Conservation (phyloP, 1,284 basidiomycete species). For the Ganoderma sinense region DNA sequence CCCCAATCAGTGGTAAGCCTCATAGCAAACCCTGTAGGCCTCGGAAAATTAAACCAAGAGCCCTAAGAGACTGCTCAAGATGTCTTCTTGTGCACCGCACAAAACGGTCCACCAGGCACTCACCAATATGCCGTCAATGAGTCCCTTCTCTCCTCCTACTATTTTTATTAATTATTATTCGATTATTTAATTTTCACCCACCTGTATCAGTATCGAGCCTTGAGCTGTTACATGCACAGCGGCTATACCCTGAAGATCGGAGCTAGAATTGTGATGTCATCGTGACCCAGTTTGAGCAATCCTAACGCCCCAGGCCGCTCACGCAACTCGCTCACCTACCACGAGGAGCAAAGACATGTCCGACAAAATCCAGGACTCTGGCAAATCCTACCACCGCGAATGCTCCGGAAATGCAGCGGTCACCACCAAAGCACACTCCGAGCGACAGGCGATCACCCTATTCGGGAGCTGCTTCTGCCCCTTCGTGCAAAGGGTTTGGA, state of each 20-base stretch:
- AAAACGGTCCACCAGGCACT: no score
- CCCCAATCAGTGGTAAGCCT: no score
- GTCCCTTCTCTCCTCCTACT: no score
- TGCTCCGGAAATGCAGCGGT: slow-evolving; percentile 67
- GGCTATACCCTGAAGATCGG: neutral
- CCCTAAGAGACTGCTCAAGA: no score
- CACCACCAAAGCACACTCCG: slow-evolving; percentile 57
- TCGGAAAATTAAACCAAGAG: no score
- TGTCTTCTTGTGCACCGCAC: no score
- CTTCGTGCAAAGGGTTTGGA: slow-evolving; percentile 79
- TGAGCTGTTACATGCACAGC: no score
- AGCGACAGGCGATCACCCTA: slow-evolving; percentile 61
- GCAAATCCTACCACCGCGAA: slow-evolving; percentile 58
- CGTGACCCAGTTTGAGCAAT: neutral
- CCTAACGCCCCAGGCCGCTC: neutral
- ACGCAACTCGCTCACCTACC: neutral
- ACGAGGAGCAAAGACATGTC: slow-evolving; percentile 37
- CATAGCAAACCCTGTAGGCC: no score
- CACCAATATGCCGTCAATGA: no score
- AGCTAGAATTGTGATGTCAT: slow-evolving; percentile 19
- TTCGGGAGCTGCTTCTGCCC: slow-evolving; percentile 80
- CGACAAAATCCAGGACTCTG: slow-evolving; percentile 46
- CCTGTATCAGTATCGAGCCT: no score
- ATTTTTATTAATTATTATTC: no score
- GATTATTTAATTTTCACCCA: no score